Evolutionary conservation across 768 basidiomycete species (phyloP), one percentile per base, ranked within the genome.

Genomic region (Lactarius psammicola): DNA sequence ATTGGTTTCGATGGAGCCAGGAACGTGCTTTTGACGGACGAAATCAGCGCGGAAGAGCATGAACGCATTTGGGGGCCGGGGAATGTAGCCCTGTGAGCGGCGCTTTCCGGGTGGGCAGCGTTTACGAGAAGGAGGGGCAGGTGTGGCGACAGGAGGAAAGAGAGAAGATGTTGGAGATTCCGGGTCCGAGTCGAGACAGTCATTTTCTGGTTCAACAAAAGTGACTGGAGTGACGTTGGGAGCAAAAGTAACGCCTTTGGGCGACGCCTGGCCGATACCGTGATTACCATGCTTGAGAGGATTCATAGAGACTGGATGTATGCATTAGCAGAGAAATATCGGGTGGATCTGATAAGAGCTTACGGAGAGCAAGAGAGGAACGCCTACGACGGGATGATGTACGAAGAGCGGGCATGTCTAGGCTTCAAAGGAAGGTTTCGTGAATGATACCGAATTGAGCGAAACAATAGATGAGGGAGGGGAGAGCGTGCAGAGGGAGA

Each of bases 101-200:
- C 86, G 82, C 78, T 87, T 89, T 65, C 84, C 85, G 0, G 85
- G 86, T 1, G 86, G 86, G 2, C 73, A 77, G 0, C 85, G 82
- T 68, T 82, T 77, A 56, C 83, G 79, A 0, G 81, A 70, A 3
- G 79, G 75, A 0, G 79, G 71, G 13, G 78, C 77, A 0, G 81
- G 79, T 0, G 75, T 72, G 20, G 78, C 76, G 0, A 84, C 82
- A 0, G 85, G 86, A 0, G 86, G 87, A 73, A 87, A 87, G 33
- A 87, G 76, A 49, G 81, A 73, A 6, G 80, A 77, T 0, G 74
- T 56, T n/a, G 76, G 68, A 15, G 79, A 75, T 2, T 76, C 68
- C 0, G 75, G 57, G 62, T 72, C 71, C 42, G 74, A 77, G 18
- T 76, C 74, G 11, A 79, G 70, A 20, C 71, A 74, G 38, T 72